Percentiles rank a stretch among this genome's conserved stretches.
Evolutionary conservation across 2,329 filamentous ascomycete species (phyloP).

Genomic region (Xylaria sp.): DNA sequence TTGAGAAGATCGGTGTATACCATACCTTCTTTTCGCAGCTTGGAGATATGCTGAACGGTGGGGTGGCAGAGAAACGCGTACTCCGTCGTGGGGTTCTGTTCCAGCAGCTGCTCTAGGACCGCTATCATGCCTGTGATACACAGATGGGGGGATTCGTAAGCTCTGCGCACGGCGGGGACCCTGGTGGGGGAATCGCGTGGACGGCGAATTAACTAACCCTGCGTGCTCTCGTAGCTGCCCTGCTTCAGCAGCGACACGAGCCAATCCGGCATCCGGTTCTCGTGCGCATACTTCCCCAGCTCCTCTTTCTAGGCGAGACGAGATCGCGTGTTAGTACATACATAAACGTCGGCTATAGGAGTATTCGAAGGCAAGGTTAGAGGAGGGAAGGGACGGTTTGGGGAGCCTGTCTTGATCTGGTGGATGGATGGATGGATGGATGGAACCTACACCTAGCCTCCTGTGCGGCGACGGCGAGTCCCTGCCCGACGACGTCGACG

Average conservation of each 20-base stretch:
- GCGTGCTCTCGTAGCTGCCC: constrained; percentile 57
- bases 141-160: constrained; percentile 46
- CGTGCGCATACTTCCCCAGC: constrained; percentile 72
- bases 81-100: constrained; percentile 64
- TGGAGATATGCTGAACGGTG: constrained; percentile 76
- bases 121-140: constrained; percentile 58
- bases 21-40: constrained; percentile 72
- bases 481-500: background rate
- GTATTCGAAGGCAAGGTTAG: no score
- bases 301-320: constrained; percentile 65
- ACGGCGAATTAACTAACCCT: constrained; percentile 47
- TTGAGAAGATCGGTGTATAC: no score
- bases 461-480: constrained; percentile 13
- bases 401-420: no score
- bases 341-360: no score
- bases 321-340: constrained; percentile 11
- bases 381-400: no score
- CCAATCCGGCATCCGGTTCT: constrained; percentile 74
- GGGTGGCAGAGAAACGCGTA: constrained; percentile 81
- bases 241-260: constrained; percentile 64
- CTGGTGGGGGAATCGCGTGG: no score
- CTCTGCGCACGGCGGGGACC: constrained; percentile 34
- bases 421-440: no score
- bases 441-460: constrained; percentile 38
- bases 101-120: constrained; percentile 64